phyloP scores from a whole-genome alignment of 2,329 filamentous ascomycete genomes.

The Nemania diffusa region DNA sequence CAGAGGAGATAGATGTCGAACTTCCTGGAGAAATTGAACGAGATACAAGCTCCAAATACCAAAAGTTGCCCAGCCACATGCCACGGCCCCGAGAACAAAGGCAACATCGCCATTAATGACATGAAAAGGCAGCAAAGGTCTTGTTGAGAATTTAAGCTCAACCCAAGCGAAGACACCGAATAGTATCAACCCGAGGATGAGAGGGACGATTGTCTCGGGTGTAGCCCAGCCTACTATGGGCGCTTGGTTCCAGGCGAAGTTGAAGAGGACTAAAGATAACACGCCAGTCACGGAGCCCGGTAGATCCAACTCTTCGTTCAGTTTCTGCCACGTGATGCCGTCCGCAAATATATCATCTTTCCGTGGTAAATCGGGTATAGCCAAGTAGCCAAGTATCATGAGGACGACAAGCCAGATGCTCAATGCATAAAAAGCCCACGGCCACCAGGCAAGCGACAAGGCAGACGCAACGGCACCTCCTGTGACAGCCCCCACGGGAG shows the following conservation, averaged over 20 bases:
- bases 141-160: constrained; percentile 55
- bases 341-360: constrained; percentile 33
- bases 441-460: constrained; percentile 46
- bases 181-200: constrained; percentile 63
- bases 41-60: constrained; percentile 57
- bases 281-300: constrained; percentile 54
- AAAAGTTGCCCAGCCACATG: constrained; percentile 57
- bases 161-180: constrained; percentile 62
- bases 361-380: constrained; percentile 40
- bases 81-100: constrained; percentile 61
- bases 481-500: constrained; percentile 42
- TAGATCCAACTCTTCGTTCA: constrained; percentile 41
- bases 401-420: constrained; percentile 40
- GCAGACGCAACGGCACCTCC: constrained; percentile 38
- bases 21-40: constrained; percentile 53
- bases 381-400: constrained; percentile 37
- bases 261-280: constrained; percentile 63
- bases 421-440: constrained; percentile 44
- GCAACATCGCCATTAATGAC: constrained; percentile 58
- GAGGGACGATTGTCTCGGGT: constrained; percentile 61
- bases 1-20: constrained; percentile 49
- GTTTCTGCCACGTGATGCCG: constrained; percentile 34
- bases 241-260: constrained; percentile 70
- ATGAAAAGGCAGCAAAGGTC: constrained; percentile 63
- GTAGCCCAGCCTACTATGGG: constrained; percentile 63